Conservation (phyloP, 75 land plant genomes). For the Gnetum montanum region DNA sequence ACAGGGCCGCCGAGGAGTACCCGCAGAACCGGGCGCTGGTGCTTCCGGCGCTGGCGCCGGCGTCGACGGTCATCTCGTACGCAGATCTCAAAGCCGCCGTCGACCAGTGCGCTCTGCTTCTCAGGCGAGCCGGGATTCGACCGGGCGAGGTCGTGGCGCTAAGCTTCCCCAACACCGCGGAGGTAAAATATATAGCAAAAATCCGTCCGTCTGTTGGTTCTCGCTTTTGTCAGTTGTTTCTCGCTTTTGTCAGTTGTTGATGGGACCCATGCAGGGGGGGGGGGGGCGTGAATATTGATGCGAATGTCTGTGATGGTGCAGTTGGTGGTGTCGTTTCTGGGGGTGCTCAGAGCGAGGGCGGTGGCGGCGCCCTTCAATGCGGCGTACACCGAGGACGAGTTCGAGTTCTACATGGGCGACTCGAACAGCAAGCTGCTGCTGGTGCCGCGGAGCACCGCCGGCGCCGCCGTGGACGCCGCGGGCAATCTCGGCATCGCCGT, state of each 20-base stretch:
- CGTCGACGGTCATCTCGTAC: constrained; percentile 48
- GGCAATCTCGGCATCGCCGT: constrained; percentile 44
- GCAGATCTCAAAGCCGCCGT: constrained; percentile 39
- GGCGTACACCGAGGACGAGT: constrained; percentile 89
- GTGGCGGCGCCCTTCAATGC: constrained; percentile 86
- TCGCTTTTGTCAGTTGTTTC: neutral
- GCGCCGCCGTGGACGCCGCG: constrained; percentile 71
- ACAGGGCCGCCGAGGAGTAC: constrained; percentile 34
- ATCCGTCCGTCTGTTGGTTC: too few species aligned
- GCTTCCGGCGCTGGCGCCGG: too few species aligned
- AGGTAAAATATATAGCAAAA: too few species aligned
- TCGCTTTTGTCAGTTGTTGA: neutral
- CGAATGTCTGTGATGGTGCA: too few species aligned
- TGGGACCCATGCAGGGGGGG: neutral
- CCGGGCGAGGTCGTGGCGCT: constrained; percentile 83
- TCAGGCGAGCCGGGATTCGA: constrained; percentile 38
- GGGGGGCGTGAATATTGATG: too few species aligned
- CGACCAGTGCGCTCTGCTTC: constrained; percentile 38
- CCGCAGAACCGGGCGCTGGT: constrained; percentile 46
- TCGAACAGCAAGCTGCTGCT: constrained; percentile 65
- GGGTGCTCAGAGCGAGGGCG: constrained; percentile 65
- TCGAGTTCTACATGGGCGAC: constrained; percentile 78
- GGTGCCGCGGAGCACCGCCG: constrained; percentile 51
- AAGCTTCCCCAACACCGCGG: constrained; percentile 75
- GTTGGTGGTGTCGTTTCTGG: constrained; percentile 81